These are phyloP conservation scores for Cucumis hystrix DNA, from an alignment of 306 rosid species.

Conservation along the genomic window DNA sequence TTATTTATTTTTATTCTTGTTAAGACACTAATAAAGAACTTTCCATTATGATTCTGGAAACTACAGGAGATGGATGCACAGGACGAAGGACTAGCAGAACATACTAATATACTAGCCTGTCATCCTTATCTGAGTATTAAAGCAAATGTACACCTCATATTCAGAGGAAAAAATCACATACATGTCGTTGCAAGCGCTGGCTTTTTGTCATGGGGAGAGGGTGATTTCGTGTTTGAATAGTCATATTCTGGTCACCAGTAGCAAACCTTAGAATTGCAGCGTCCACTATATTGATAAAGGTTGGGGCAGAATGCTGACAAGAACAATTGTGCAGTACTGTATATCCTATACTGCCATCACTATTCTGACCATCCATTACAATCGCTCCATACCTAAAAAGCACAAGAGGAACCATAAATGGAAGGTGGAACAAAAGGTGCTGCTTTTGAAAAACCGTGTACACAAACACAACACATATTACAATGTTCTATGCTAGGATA, in stretches of 20 bases:
- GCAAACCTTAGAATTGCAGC: slow-evolving; percentile 80
- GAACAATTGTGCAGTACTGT: slow-evolving; percentile 83
- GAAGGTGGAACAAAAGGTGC: background rate
- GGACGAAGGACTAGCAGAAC: background rate
- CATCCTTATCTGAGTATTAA: background rate
- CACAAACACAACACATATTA: background rate
- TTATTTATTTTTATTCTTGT: background rate
- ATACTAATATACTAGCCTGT: background rate
- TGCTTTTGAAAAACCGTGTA: background rate
- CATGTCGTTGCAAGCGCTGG: slow-evolving; percentile 87
- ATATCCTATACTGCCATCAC: slow-evolving; percentile 87
- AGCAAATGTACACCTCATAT: background rate
- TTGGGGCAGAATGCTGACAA: slow-evolving; percentile 95
- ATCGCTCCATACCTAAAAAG: slow-evolving; percentile 79
- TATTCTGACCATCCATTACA: slow-evolving; percentile 64
- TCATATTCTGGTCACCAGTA: slow-evolving; percentile 41
- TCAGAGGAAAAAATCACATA: slow-evolving; percentile 20
- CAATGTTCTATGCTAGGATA: background rate
- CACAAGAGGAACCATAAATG: background rate
- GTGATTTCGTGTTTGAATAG: slow-evolving; percentile 80
- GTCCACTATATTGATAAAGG: slow-evolving; percentile 87
- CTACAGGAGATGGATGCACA: background rate
- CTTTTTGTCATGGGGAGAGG: slow-evolving; percentile 86
- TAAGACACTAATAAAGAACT: background rate
- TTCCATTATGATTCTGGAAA: background rate